These are phyloP conservation scores for Boeremia exigua DNA, from an alignment of 2,329 filamentous ascomycete species.

Conservation along the genomic window DNA sequence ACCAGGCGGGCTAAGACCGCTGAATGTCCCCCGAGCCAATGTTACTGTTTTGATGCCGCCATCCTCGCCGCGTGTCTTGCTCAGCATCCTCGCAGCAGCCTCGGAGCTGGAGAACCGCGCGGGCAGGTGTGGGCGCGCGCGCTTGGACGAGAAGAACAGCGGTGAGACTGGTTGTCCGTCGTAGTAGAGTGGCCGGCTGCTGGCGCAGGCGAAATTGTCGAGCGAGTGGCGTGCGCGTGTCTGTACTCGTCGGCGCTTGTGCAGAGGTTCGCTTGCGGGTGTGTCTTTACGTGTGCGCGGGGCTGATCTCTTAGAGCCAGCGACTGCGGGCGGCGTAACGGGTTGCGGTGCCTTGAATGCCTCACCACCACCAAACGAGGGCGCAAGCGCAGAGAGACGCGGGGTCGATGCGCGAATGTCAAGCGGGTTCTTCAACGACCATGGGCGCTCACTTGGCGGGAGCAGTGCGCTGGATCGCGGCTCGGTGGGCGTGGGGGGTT, in stretches of 20 bases:
- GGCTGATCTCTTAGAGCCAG: constrained; percentile 6
- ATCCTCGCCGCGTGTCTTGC: constrained; percentile 58
- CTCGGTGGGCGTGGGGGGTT: constrained; percentile 21
- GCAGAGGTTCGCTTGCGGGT: constrained; percentile 41
- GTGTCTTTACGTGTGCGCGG: constrained; percentile 10
- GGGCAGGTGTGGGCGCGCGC: constrained; percentile 53
- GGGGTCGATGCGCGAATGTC: neutral
- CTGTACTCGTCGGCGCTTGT: constrained; percentile 43
- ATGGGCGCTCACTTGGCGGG: constrained; percentile 1
- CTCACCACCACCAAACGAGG: constrained; percentile 8
- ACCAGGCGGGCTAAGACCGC: constrained; percentile 44
- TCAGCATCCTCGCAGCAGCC: constrained; percentile 65
- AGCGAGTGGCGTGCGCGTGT: constrained; percentile 42
- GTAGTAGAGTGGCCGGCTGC: constrained; percentile 22
- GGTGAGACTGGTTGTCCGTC: constrained; percentile 54
- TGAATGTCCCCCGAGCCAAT: constrained; percentile 56
- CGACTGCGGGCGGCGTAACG: constrained; percentile 16
- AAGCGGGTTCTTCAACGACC: constrained; percentile 5
- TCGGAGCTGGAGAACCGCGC: constrained; percentile 63
- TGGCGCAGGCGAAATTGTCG: constrained; percentile 44
- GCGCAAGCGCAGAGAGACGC: constrained; percentile 25
- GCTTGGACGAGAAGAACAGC: constrained; percentile 59
- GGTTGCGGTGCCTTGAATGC: constrained; percentile 10
- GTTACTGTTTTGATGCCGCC: constrained; percentile 59
- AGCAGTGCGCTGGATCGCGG: constrained; percentile 3